Conservation (phyloP, 2,329 filamentous ascomycete genomes). For the Coleophoma eucalyptorum region DNA sequence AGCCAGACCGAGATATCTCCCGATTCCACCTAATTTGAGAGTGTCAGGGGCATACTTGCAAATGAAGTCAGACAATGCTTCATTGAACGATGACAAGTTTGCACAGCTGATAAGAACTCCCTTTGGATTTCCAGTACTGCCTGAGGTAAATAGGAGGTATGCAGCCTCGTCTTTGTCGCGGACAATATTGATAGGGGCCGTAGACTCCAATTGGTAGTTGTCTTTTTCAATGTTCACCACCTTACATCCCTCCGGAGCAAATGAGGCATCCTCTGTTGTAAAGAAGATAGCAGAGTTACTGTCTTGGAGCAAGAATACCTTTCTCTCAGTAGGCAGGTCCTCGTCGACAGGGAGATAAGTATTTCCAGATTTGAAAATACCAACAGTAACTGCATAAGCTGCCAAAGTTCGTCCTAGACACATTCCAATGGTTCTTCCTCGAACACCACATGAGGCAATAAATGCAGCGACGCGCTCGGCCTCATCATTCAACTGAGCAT, state of each 20-base stretch:
- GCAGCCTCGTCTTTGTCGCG: constrained; percentile 36
- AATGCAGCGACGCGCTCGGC: constrained; percentile 20
- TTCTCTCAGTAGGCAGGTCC: constrained; percentile 25
- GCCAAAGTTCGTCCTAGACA: constrained; percentile 23
- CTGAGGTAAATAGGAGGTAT: constrained; percentile 76
- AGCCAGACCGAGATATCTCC: constrained; percentile 29
- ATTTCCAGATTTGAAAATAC: constrained; percentile 30
- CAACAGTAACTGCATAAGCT: constrained; percentile 26
- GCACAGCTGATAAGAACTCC: constrained; percentile 46
- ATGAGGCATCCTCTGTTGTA: constrained; percentile 17
- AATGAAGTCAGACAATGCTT: constrained; percentile 1
- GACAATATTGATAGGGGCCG: not conserved
- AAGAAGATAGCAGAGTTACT: constrained; percentile 25
- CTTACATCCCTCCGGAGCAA: constrained; percentile 17
- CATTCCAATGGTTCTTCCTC: constrained; percentile 24
- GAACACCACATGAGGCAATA: constrained; percentile 16
- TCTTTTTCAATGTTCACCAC: constrained; percentile 17
- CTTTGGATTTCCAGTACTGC: constrained; percentile 80
- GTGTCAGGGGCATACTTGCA: not conserved
- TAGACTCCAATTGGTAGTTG: not conserved
- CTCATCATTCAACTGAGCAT: not conserved
- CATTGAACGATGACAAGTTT: not conserved
- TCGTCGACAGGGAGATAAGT: constrained; percentile 31
- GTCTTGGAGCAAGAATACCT: constrained; percentile 25
- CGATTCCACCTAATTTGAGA: constrained; percentile 6